Conservation (phyloP, 2,329 filamentous ascomycete genomes). For the Nannizziopsis arthrosporioides region DNA sequence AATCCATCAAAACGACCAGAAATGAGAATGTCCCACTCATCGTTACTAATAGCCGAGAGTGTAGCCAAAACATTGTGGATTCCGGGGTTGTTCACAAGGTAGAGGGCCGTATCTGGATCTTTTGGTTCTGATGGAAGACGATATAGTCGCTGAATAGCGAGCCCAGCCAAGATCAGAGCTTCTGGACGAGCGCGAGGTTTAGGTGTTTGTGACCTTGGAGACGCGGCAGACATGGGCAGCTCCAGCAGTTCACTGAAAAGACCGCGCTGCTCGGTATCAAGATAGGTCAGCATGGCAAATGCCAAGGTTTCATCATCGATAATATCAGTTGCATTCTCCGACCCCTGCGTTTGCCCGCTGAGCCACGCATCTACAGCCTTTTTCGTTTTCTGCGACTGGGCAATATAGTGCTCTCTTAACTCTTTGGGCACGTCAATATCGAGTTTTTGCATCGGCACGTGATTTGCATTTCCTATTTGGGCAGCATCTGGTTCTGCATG, state of each 20-base stretch:
- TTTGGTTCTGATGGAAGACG: slow-evolving; percentile 60
- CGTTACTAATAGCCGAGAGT: slow-evolving; percentile 71
- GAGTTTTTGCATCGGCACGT: slow-evolving; percentile 60
- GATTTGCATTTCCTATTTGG: slow-evolving; percentile 43
- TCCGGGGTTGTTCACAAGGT: slow-evolving; percentile 67
- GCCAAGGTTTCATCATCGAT: slow-evolving; percentile 88
- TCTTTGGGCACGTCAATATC: slow-evolving; percentile 92
- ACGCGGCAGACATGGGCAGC: slow-evolving; percentile 45
- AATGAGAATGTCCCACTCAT: slow-evolving; percentile 93
- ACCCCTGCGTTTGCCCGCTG: slow-evolving; percentile 61
- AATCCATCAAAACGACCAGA: slow-evolving; percentile 94
- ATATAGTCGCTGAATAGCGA: slow-evolving; percentile 76
- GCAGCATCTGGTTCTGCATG: slow-evolving; percentile 45
- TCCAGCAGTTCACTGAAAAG: slow-evolving; percentile 72
- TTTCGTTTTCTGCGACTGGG: slow-evolving; percentile 84
- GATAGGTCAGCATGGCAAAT: slow-evolving; percentile 84
- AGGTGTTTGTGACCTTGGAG: slow-evolving; percentile 52
- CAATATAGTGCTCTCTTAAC: slow-evolving; percentile 81
- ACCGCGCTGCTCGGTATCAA: slow-evolving; percentile 62
- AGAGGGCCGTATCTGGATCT: slow-evolving; percentile 76
- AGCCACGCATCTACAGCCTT: slow-evolving; percentile 88
- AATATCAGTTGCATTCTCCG: slow-evolving; percentile 67
- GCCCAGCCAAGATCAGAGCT: slow-evolving; percentile 60
- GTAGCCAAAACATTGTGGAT: slow-evolving; percentile 82
- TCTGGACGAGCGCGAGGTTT: slow-evolving; percentile 55